These are phyloP conservation scores for Pisolithus orientalis DNA, from an alignment of 768 basidiomycete genomes.

Conservation along the genomic window DNA sequence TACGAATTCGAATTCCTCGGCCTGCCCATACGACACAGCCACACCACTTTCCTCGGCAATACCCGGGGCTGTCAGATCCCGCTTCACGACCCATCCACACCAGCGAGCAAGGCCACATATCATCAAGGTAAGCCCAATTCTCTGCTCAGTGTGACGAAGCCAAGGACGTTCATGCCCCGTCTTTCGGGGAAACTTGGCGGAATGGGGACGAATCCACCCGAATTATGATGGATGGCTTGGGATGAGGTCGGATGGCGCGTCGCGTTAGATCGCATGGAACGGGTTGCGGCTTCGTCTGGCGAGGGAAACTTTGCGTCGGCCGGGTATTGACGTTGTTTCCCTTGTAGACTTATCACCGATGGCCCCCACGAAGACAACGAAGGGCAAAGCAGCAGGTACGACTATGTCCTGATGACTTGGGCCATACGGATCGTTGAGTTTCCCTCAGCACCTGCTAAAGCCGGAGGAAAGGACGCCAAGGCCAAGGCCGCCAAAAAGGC, in stretches of 20 bases:
- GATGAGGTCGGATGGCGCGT: constrained; percentile 13
- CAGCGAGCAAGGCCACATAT: constrained; percentile 22
- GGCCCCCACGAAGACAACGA: constrained; percentile 64
- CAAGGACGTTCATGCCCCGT: neutral
- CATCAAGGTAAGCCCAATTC: constrained; percentile 22
- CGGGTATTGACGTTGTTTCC: constrained; percentile 3
- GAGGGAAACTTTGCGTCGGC: neutral
- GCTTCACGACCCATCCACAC: constrained; percentile 3
- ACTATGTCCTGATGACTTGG: constrained; percentile 23
- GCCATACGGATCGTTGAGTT: neutral
- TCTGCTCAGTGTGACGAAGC: neutral
- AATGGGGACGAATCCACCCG: neutral
- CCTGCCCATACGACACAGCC: constrained; percentile 12
- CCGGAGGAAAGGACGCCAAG: constrained; percentile 44
- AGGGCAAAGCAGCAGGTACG: constrained; percentile 51
- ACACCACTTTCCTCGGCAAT: constrained; percentile 16
- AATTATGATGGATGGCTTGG: constrained; percentile 14
- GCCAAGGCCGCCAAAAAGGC: constrained; percentile 97
- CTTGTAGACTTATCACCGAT: constrained; percentile 31
- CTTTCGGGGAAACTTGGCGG: neutral
- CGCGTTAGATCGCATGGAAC: neutral
- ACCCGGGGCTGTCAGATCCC: constrained; percentile 8
- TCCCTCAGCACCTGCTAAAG: constrained; percentile 22
- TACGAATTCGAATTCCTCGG: neutral
- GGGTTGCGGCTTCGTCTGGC: neutral